Base-by-base conservation (phyloP, 495 filamentous ascomycete genomes). In the Xeromyces bisporus region DNA sequence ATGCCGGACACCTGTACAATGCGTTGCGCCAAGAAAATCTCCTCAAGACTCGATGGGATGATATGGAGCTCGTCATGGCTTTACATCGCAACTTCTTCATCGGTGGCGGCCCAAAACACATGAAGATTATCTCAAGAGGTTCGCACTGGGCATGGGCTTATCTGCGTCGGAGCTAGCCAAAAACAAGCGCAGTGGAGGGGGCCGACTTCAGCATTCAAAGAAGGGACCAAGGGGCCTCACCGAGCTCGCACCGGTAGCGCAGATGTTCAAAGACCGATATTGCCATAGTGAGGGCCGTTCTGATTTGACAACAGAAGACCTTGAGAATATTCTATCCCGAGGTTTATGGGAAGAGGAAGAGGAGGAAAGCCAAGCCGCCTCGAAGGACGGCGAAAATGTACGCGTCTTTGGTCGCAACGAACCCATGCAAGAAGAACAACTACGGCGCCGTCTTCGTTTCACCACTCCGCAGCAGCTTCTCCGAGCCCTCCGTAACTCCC, bases 1-100 rank as follows among this genome's bases (percentile, higher is more conserved):
- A 48, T 27, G 26, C 42, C 1, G 14, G 26, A 1, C 56, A 64
- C 25, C 40, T 64, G 0, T 62, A 56, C 31, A 53, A 59, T 17
- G 55, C 56, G 0, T 15, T 50, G 6, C 36, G 26, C 7, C 33
- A 38, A n/a, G 44, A 56, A 27, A 34, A 37, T 9, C 25, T 59
- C 7, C 3, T 58, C 6, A 4, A 31, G 0, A 15, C 1, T 6
- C 6, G 3, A 1, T 64, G 56, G 51, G 29, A 36, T 5, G 60
- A 64, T 20, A 56, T 60, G 53, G 48, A 53, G 5, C 1, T 55
- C 1, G 28, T 48, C 2, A 23, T 37, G 1, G 14, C 21, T 4
- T 12, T 56, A 5, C 33, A 55, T 6, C 32, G 40, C 0, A 40
- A 35, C 20, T 46, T 60, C 28, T 56, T 53, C 27, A 46, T 52